Percentiles rank a stretch among this genome's conserved stretches.
Evolutionary conservation across 768 basidiomycete species (phyloP).

Genomic region (Phlegmacium glaucopus): DNA sequence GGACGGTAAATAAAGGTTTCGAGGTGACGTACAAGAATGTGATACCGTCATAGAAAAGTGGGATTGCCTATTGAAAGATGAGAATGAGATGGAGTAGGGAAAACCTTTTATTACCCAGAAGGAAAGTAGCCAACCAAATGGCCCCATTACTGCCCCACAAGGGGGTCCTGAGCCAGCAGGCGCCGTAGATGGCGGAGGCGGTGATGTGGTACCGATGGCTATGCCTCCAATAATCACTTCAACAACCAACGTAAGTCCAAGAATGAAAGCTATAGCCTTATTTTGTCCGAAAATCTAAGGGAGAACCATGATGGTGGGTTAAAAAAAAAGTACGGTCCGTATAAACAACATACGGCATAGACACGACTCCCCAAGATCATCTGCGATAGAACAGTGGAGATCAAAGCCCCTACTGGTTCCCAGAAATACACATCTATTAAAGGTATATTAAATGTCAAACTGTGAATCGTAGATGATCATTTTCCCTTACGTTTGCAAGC

Average conservation of each 20-base stretch:
- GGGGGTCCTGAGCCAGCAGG: slow-evolving; percentile 13
- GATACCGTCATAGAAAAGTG: slow-evolving; percentile 15
- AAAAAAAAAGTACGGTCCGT: background rate
- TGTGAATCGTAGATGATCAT: background rate
- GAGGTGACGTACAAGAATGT: slow-evolving; percentile 11
- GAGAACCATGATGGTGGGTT: background rate
- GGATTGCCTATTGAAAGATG: slow-evolving; percentile 8
- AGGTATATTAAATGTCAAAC: background rate
- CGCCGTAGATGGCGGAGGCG: slow-evolving; percentile 8
- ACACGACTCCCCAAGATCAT: slow-evolving; percentile 22
- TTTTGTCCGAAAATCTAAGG: slow-evolving; percentile 16
- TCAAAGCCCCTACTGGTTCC: slow-evolving; percentile 22
- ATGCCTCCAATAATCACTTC: slow-evolving; percentile 13
- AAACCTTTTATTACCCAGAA: slow-evolving; percentile 17
- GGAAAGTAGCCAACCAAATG: slow-evolving; percentile 16
- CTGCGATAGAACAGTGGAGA: slow-evolving; percentile 22
- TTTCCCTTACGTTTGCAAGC: slow-evolving; percentile 16
- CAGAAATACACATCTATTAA: slow-evolving; percentile 17
- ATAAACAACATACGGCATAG: slow-evolving; percentile 15
- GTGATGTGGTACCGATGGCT: slow-evolving; percentile 14
- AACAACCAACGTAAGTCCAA: slow-evolving; percentile 11
- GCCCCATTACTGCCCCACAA: slow-evolving; percentile 18
- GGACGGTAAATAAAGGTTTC: slow-evolving; percentile 4
- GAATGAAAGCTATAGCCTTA: slow-evolving; percentile 8
- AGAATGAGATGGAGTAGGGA: slow-evolving; percentile 3